These are phyloP conservation scores for Aspergillus flavus DNA, from an alignment of 2,329 filamentous ascomycete species.

Conservation along the genomic window DNA sequence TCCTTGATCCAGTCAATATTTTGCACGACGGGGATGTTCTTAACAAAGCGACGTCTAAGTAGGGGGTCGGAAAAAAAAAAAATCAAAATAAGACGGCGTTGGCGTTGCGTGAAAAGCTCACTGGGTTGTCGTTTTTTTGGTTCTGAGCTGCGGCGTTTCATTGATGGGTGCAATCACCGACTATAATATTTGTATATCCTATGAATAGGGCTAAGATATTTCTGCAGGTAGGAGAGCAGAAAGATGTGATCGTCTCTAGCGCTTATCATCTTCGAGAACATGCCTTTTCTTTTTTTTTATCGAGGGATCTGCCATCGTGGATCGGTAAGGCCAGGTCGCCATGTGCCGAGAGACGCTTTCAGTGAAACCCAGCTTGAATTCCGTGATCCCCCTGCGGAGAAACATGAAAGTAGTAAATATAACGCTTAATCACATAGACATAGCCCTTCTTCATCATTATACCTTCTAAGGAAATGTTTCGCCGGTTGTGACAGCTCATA, in stretches of 20 bases:
- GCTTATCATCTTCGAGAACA: not conserved
- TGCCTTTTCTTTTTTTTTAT: not conserved
- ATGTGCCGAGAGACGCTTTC: not conserved
- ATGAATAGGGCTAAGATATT: not conserved
- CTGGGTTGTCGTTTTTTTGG: not conserved
- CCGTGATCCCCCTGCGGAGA: not conserved
- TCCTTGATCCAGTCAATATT: not conserved
- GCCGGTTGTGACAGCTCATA: not conserved
- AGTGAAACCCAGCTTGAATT: not conserved
- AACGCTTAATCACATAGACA: not conserved
- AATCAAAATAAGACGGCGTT: not conserved
- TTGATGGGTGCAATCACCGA: not conserved
- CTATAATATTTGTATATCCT: not conserved
- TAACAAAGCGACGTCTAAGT: not conserved
- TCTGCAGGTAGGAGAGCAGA: not conserved
- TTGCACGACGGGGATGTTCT: not conserved
- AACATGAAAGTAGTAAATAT: not conserved
- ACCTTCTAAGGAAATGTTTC: not conserved
- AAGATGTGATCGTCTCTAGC: not conserved
- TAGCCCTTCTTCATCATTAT: not conserved
- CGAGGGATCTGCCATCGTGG: not conserved
- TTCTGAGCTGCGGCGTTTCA: not conserved
- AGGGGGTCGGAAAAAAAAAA: not conserved
- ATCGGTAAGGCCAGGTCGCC: not conserved
- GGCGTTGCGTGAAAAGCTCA: not conserved